Evolutionary conservation across 805 yeast species (phyloP).

Genomic region (Candida khao-thaluensis): DNA sequence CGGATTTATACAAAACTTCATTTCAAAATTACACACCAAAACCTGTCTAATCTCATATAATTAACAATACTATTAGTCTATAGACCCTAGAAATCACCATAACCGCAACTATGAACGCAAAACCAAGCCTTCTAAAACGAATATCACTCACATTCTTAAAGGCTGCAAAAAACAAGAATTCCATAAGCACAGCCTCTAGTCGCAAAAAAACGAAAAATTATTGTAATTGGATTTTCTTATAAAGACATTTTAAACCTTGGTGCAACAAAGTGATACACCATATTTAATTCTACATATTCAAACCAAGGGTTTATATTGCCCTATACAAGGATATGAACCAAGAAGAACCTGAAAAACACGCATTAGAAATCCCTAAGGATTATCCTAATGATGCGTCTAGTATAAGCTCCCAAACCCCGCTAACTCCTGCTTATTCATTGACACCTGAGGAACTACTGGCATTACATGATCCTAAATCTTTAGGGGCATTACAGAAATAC

Average conservation of each 20-base stretch:
- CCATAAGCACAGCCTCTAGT: slow-evolving; percentile 7
- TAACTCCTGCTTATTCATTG: slow-evolving; percentile 14
- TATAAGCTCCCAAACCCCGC: slow-evolving; percentile 18
- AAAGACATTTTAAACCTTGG: neutral
- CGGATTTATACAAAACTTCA: too few species aligned
- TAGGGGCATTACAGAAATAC: slow-evolving; percentile 37
- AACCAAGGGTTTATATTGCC: neutral
- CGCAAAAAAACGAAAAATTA: slow-evolving; percentile 1
- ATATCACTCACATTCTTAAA: too few species aligned
- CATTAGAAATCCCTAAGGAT: slow-evolving; percentile 5
- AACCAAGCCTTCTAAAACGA: too few species aligned
- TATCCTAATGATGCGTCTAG: slow-evolving; percentile 12
- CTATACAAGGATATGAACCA: neutral
- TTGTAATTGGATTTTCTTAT: neutral
- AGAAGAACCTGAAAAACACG: neutral
- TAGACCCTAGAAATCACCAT: too few species aligned
- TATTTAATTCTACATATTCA: too few species aligned
- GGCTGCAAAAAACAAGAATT: too few species aligned
- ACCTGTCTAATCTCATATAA: too few species aligned
- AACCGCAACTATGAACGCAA: too few species aligned
- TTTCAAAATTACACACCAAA: too few species aligned
- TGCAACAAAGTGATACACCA: too few species aligned
- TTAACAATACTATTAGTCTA: too few species aligned
- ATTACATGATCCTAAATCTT: slow-evolving; percentile 64
- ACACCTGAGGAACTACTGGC: slow-evolving; percentile 35